Evolutionary conservation across 805 yeast species (phyloP), one percentile per base, ranked within the genome.

Genomic region (Cyberlindnera misumaiensis): DNA sequence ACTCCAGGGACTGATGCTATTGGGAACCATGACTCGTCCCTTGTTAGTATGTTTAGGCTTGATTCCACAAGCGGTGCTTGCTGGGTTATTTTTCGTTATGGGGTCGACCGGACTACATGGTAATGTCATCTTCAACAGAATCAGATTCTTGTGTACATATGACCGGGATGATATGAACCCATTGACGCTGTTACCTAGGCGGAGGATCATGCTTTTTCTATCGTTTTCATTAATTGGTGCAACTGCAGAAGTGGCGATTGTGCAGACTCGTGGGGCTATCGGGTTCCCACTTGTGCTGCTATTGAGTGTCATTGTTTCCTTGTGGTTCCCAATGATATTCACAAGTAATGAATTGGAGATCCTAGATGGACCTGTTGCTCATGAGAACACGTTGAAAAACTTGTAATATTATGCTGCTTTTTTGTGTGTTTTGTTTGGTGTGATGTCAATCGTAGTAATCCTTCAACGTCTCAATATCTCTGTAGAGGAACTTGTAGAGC

Each of bases 41-140:
- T 70, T 90, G 26, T 65, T 90, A 42, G 68, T 79, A 0, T 90
- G 93, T 8, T 63, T 93, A 24, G 90, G 89, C 0, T 64, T 77
- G 24, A 83, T 90, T 20, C 98, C 98, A 0, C 97, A 90, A 56
- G 93, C 94, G 7, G 95, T 90, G 1, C 65, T 90, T 14, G 84
- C 96, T 0, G 98, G 98, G 0, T 66, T 93, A 34, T 90, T 93
- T 57, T 89, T 88, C 69, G 77, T 86, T 44, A 90, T 90, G 97
- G 97, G 96, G 0, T 67, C 86, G 1, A 74, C 81, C 1, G 95
- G 96, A 0, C 55, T 90, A 15, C 68, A 80, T 41, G 75, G 69
- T 5, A 86, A 84, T 52, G 78, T 68, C 4, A 75, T 90, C 4
- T 66, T 82, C 4, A 66, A 72, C 37, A 72, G 83, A 41, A 62